Evolutionary conservation across 768 basidiomycete species (phyloP), one percentile per base, ranked within the genome.

Genomic region (Lyophyllum shimeji): DNA sequence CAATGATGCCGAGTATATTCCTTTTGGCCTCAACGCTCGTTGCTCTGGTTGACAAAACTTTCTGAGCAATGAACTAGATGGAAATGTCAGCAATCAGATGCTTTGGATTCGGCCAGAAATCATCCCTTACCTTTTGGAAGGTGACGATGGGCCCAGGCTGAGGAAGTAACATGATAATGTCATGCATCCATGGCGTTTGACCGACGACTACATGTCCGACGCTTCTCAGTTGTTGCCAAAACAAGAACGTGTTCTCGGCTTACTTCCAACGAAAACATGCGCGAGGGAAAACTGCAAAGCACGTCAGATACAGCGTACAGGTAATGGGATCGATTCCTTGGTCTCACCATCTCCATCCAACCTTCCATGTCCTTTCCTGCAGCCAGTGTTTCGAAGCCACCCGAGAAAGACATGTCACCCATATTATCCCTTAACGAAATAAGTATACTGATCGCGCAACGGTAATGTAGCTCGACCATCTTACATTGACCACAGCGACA

Each of bases 401-500:
- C 67, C n/a, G 63, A 65, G 46, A 68, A 68, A 7, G 59, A 52
- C 62, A 66, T 68, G 34, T 68, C 66, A 21, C 64, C 67, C 60
- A 67, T 68, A 7, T 57, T 50, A 45, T 67, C 67, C 53, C 67
- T 68, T 15, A 8, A 29, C 13, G 44, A 33, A 23, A 24, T 23
- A 39, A 39, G 7, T 39, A 3, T 3, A n/a, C 27, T 17, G 12
- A 53, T 55, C 33, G 18, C 54, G 55, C 56, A 34, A 1, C 55
- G 27, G 29, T 49, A 7, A 24, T 20, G 13, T 7, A 6, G 43
- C 53, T 33, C 50, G 12, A 33, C 7, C 12, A 33, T 6, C 53
- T 1, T 47, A 58, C 57, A 55, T 51, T 3, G 57, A 11, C 53
- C 53, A 58, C 12, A 58, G 39, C 7, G 54, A 48, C 12, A 66